Base-by-base conservation (phyloP, 495 filamentous ascomycete species). In the Neurospora sp. region DNA sequence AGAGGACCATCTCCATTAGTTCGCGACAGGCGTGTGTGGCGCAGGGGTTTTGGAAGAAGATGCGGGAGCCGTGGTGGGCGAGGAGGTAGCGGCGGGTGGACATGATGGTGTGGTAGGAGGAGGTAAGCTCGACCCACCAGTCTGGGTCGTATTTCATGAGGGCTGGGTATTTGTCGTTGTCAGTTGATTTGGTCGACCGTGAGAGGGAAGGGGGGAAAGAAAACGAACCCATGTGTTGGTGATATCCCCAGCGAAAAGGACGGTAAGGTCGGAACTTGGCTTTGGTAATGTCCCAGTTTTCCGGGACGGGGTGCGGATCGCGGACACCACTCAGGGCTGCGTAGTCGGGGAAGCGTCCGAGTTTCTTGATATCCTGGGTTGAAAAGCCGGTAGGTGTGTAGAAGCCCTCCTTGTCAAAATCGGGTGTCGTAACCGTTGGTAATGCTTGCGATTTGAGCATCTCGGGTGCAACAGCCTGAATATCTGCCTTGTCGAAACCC, bases 111-210 rank as follows among this genome's bases (percentile, higher is more conserved):
- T 82, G 83, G 80, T 97, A 97, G 18, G 88, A 92, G 39, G 87
- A 90, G 74, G 96, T 93, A 8, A 97, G 85, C 81, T 97, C 94
- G 39, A 97, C 86, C 94, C 94, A 97, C 90, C 91, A 97, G 81
- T 96, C 90, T 0, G 91, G 86, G 75, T 97, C 92, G 76, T 94
- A 82, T 72, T 93, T 97, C 41, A 87, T 90, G 11, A 96, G 81
- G 8, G 94, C 94, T 97, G 73, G 31, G 11, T 3, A 20, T 71
- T 71, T 27, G 27, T 27, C 0, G 31, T 4, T 40, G 42, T 73
- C 27, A 71, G 68, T 44, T 18, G 35, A 35, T 27, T 27, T 27
- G 27, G 35, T 35, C 35, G 5, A 35, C 35, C 0, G 35, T 0
- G 35, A 35, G 35, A 35, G 5, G 35, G 4, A 53, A 12, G 48